Evolutionary conservation across 352 stramenopile species (phyloP).

Genomic region (Globisporangium cystogenes): DNA sequence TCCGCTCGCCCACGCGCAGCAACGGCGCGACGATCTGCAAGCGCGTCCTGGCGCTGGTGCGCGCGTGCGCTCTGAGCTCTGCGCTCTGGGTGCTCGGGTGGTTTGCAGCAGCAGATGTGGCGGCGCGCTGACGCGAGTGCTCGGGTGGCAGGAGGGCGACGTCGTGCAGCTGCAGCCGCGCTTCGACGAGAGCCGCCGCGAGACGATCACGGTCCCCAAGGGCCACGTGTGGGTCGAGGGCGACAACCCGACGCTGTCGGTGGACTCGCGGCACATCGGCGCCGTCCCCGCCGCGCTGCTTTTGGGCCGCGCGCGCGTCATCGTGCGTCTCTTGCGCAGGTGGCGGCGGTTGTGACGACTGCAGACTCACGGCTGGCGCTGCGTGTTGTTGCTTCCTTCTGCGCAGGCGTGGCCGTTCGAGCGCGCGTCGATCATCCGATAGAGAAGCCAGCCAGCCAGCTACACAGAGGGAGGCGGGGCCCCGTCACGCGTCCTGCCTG

Average conservation of each 20-base stretch:
- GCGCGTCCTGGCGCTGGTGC: conserved; percentile 78
- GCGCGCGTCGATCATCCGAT: conserved; percentile 18
- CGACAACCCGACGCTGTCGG: conserved; percentile 93
- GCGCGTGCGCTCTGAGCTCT: neutral
- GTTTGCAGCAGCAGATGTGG: no score
- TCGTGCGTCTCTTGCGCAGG: conserved; percentile 44
- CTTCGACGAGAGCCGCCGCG: conserved; percentile 47
- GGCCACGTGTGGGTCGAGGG: conserved; percentile 96
- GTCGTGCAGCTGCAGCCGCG: conserved; percentile 72
- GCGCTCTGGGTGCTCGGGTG: neutral
- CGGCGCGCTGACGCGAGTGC: neutral
- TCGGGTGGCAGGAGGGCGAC: conserved; percentile 57
- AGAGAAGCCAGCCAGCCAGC: conserved; percentile 3
- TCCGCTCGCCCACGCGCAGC: conserved; percentile 70
- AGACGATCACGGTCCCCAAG: conserved; percentile 80
- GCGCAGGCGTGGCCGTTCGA: conserved; percentile 14
- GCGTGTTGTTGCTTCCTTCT: neutral
- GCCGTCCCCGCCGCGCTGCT: conserved; percentile 88
- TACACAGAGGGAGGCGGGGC: no score
- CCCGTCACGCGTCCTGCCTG: no score
- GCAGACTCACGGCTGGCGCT: no score
- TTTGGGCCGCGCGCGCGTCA: conserved; percentile 58
- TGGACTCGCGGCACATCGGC: conserved; percentile 93
- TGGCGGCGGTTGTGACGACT: no score
- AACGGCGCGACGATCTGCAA: conserved; percentile 81